Evolutionary conservation across 129 eudicot species (phyloP), one percentile per base, ranked within the genome.

Genomic region (Silybum marianum): DNA sequence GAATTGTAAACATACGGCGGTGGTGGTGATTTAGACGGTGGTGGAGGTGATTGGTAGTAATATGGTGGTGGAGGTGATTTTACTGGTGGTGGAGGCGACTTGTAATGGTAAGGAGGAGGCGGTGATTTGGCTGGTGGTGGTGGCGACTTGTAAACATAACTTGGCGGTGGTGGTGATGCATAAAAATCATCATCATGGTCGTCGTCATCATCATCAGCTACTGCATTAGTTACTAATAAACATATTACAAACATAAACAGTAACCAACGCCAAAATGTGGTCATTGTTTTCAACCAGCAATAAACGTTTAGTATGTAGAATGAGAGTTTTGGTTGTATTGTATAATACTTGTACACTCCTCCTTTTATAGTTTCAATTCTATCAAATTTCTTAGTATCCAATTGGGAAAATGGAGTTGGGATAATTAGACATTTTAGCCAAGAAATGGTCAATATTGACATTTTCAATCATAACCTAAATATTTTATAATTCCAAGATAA

Each of bases 201-300:
- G 23, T 58, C 63, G n/a, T 39, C 48, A 39, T 69, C 77, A 9
- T 76, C 66, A 36, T 76, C 65, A n/a, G 85, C 85, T n/a, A 54
- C 9, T 6, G 23, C 73, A 36, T 69, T 9, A 0, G 85, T 48
- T 2, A 76, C 81, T 76, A 82, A 24, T 30, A 69, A 5, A 24
- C 46, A 77, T 76, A 82, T 76, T 11, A 44, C 24, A 11, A 69
- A 18, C 8, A 62, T 44, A 39, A 69, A 12, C 2, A 82, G 1
- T 38, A 82, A 51, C 46, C 81, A 36, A 2, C 77, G 77, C 81
- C 85, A 76, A 76, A 58, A 69, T 30, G 14, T 76, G 67, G 77
- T 32, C 81, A 82, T 82, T 1, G 22, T 25, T 12, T 18, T 19
- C 1, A 7, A 28, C 30, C n/a, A 69, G n/a, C 1, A 2, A 10